These are phyloP conservation scores for Saposhnikovia divaricata DNA, from an alignment of 129 eudicot genomes.

Conservation along the genomic window DNA sequence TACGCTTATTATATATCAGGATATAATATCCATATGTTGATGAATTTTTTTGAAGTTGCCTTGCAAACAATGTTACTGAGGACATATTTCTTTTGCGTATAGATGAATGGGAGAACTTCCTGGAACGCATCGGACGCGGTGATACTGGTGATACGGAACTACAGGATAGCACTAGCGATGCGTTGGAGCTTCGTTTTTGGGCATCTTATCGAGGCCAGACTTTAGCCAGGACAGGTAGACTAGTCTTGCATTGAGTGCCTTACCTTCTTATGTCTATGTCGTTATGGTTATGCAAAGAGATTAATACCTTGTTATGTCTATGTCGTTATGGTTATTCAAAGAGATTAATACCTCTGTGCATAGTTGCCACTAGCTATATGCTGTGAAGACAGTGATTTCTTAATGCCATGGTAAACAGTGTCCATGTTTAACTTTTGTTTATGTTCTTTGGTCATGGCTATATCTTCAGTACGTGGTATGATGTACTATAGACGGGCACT, in stretches of 20 bases:
- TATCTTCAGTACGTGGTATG: constrained; percentile 88
- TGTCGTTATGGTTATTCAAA: neutral
- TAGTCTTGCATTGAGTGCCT: neutral
- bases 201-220: constrained; percentile 99
- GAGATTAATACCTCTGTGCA: neutral
- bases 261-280: neutral
- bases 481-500: constrained; percentile 97
- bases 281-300: neutral
- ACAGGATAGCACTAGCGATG: constrained; percentile 59
- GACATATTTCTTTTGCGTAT: constrained; percentile 1
- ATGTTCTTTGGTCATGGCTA: constrained; percentile 14
- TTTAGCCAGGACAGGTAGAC: constrained; percentile 84
- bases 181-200: constrained; percentile 94
- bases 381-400: neutral
- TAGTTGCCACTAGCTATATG: neutral
- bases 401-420: neutral
- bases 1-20: too few relatives aligned
- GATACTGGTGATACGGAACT: constrained; percentile 68
- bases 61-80: neutral
- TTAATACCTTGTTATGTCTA: too few relatives aligned
- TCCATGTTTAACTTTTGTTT: constrained; percentile 5
- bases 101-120: constrained; percentile 95
- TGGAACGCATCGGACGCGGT: constrained; percentile 76
- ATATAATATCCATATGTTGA: too few relatives aligned
- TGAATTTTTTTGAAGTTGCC: too few relatives aligned